Base-by-base conservation (phyloP, 306 rosid genomes). In the Lathyrus tuberosus region DNA sequence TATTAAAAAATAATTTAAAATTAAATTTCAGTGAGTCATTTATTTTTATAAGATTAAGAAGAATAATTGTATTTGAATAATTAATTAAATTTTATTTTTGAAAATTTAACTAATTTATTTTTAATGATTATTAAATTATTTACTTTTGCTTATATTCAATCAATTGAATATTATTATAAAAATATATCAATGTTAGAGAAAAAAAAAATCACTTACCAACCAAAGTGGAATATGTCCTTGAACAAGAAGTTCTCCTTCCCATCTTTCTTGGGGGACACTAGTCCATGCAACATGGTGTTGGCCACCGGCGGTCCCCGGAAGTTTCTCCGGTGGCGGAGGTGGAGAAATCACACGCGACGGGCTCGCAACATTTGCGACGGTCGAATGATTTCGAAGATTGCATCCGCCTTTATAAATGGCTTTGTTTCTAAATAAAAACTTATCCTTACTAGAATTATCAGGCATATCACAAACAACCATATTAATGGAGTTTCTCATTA, bases 251-350 rank as follows among this genome's bases (percentile, higher is more conserved):
- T 94, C 88, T 56, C 98, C 98, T 73, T 90, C 96, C 98, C 98
- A 94, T 51, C 84, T 82, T 57, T 94, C 96, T 60, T 87, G 97
- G 0, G 77, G 81, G 26, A 94, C 74, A 75, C 98, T 94, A 18
- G 97, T 94, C 98, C 98, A 94, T 13, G 98, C 98, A 56, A 85
- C 95, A 38, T 94, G 98, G 40, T 80, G 81, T 53, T 17, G 67
- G 38, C 15, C 59, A 8, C 13, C 78, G 35, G 67, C 38, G 24
- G 38, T 67, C 15, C 44, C 74, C 0, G 67, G 33, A 10, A 17
- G 38, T 33, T 71, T 69, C 38, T 76, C 65, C n/a, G 80, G 76
- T 4, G 78, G 74, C 0, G 81, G 91, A 49, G 78, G 74, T 0
- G 81, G 91, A 56, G 79, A 38, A 46, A 67, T 16, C 46, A 22